Conservation (phyloP, 129 eudicot genomes). For the Tanacetum coccineum region DNA sequence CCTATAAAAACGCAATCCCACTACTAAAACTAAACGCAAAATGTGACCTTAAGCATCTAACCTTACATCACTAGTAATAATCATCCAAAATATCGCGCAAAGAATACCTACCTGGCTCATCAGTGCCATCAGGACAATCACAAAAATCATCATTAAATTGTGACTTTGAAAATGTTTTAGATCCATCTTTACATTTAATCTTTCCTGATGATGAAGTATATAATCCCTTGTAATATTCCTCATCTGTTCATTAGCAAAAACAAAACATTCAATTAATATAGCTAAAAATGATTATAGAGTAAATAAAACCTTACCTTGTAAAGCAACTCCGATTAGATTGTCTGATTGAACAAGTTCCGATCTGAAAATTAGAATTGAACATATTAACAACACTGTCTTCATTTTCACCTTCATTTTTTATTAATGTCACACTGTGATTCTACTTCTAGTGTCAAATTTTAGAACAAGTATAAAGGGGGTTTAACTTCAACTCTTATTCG, state of each 20-base stretch:
- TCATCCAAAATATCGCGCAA: neutral
- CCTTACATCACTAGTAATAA: neutral
- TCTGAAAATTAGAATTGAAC: slow-evolving; percentile 25
- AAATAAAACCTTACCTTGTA: slow-evolving; percentile 33
- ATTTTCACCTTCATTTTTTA: no score
- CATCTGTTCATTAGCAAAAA: slow-evolving; percentile 44
- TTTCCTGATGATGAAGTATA: slow-evolving; percentile 24
- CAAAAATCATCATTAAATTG: slow-evolving; percentile 90
- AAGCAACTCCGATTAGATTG: slow-evolving; percentile 32
- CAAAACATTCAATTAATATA: neutral
- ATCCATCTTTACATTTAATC: slow-evolving; percentile 87
- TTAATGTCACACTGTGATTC: no score
- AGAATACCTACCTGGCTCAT: slow-evolving; percentile 68
- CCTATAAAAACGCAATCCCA: neutral
- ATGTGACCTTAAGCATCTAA: slow-evolving; percentile 8
- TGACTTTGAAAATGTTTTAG: slow-evolving; percentile 50
- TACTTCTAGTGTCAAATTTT: no score
- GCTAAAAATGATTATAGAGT: neutral
- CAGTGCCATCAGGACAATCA: slow-evolving; percentile 90
- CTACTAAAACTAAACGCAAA: neutral
- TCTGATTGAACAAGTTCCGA: slow-evolving; percentile 28
- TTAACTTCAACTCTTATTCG: no score
- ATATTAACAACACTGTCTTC: slow-evolving; percentile 11
- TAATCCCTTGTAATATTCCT: slow-evolving; percentile 45
- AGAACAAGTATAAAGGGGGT: no score